Evolutionary conservation across 2,329 filamentous ascomycete genomes (phyloP), one percentile per base, ranked within the genome.

Genomic region (Pleomassaria siparia): DNA sequence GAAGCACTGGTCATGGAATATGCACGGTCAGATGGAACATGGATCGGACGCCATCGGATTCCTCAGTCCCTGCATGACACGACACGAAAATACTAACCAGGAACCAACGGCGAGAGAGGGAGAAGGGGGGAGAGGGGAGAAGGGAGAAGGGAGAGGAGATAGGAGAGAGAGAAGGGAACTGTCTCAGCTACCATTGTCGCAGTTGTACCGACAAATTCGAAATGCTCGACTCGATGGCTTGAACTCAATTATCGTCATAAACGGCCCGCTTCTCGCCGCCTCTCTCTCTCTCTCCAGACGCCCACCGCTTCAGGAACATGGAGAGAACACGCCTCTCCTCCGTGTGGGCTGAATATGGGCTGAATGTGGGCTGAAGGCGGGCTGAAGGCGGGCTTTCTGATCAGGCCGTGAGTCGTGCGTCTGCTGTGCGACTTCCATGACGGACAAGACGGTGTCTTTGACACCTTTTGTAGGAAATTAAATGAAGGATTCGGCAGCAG

Each of bases 61-160:
- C 44, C 33, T 26, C 32, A 40, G 58, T 54, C 62, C 63, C 62
- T 66, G 63, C 63, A 61, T 61, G 49, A 50, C 47, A 57, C 51
- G 43, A 56, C 36, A 52, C 49, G 46, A 25, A 40, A 26, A 4
- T 13, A 5, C 13, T 25, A 46, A 39, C 47, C 60, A 64, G 59
- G 58, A 49, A 64, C 62, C 56, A 37, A 44, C 10, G 21, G 50
- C 26, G 42, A 41, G 39, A 25, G 44, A 39, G 46, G 32, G 8
- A 28, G 25, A 12, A 28, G 12, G n/a, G n/a, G n/a, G n/a, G n/a
- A n/a, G n/a, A n/a, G n/a, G n/a, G n/a, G n/a, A n/a, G n/a, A n/a
- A n/a, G n/a, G n/a, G n/a, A n/a, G n/a, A n/a, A n/a, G n/a, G n/a
- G n/a, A n/a, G n/a, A n/a, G n/a, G n/a, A n/a, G n/a, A n/a, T n/a